phyloP scores from a whole-genome alignment of 2,329 filamentous ascomycete species.

The Fusarium avenaceum region DNA sequence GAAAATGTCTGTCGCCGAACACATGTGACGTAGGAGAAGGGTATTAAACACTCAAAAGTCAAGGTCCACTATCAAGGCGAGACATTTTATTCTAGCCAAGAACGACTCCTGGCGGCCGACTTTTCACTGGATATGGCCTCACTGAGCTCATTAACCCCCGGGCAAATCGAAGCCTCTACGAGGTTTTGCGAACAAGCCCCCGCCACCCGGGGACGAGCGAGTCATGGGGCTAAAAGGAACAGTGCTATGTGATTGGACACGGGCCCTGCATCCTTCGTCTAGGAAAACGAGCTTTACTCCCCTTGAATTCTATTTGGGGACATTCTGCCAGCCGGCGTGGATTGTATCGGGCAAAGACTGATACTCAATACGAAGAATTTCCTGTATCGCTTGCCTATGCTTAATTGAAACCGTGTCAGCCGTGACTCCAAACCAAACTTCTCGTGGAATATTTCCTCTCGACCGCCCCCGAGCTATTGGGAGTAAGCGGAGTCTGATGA shows the following conservation, averaged over 20 bases:
- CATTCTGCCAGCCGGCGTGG: constrained; percentile 47
- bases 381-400: constrained; percentile 45
- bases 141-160: constrained; percentile 41
- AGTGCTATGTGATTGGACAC: constrained; percentile 43
- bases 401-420: constrained; percentile 42
- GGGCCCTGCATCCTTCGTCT: constrained; percentile 47
- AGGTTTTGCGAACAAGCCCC: constrained; percentile 43
- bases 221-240: constrained; percentile 47
- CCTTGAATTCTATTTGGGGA: constrained; percentile 49
- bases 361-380: constrained; percentile 48
- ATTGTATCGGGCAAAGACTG: constrained; percentile 48
- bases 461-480: constrained; percentile 42
- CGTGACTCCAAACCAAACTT: constrained; percentile 42
- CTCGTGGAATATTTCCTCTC: constrained; percentile 47
- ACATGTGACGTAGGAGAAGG: constrained; percentile 42
- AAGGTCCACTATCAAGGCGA: constrained; percentile 23
- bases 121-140: constrained; percentile 46
- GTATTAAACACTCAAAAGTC: constrained; percentile 22
- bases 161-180: constrained; percentile 33
- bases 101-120: constrained; percentile 35
- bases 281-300: constrained; percentile 50
- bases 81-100: constrained; percentile 27
- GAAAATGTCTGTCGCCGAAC: constrained; percentile 35
- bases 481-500: constrained; percentile 40
- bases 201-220: constrained; percentile 47